Conservation (phyloP, 1,284 basidiomycete species). For the Boletus semigastroideus region DNA sequence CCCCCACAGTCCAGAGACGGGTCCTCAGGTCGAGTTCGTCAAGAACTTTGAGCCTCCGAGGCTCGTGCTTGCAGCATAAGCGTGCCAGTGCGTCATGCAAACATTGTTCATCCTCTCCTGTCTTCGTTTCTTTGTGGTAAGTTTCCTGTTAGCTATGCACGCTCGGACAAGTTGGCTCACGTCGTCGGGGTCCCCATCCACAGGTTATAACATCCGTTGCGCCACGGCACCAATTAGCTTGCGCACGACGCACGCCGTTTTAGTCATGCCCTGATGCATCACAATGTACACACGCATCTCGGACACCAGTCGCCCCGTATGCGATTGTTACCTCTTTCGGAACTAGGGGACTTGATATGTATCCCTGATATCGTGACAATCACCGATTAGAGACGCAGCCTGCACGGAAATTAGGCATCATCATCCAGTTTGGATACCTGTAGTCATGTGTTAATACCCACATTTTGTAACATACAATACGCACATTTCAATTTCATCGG, state of each 20-base stretch:
- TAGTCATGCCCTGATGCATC: slow-evolving; percentile 16
- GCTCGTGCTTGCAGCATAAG: slow-evolving; percentile 14
- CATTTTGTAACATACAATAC: background rate
- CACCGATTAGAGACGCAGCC: background rate
- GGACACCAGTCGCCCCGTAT: slow-evolving; percentile 7
- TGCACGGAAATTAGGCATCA: background rate
- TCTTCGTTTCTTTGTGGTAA: slow-evolving; percentile 2
- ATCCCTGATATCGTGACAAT: slow-evolving; percentile 21
- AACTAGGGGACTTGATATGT: slow-evolving; percentile 16
- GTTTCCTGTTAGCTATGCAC: background rate
- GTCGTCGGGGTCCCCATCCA: background rate
- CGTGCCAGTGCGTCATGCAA: background rate
- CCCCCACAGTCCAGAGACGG: slow-evolving; percentile 76
- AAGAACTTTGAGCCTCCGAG: slow-evolving; percentile 43
- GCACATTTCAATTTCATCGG: background rate
- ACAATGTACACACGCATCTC: slow-evolving; percentile 29
- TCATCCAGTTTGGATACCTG: background rate
- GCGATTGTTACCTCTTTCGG: slow-evolving; percentile 1
- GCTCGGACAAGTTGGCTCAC: too few species aligned
- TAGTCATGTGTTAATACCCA: background rate
- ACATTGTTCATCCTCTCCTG: too few species aligned
- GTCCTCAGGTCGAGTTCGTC: slow-evolving; percentile 72
- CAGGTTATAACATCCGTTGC: slow-evolving; percentile 7
- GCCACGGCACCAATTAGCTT: slow-evolving; percentile 1
- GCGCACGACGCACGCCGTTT: background rate